Conservation (phyloP, 306 rosid species). For the Medicago truncatula region DNA sequence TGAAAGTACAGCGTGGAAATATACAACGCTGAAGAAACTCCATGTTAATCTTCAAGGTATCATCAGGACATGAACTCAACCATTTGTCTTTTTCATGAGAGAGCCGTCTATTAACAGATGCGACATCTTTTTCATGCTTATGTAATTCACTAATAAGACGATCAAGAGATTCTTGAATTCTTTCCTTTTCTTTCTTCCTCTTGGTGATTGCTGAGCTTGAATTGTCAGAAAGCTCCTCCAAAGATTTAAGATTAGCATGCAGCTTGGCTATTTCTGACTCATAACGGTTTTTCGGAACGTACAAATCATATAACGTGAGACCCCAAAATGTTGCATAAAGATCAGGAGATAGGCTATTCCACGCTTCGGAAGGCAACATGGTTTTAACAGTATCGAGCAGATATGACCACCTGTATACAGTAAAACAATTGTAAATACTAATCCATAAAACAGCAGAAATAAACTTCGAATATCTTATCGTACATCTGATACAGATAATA, state of each 20-base stretch:
- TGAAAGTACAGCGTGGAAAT: constrained; percentile 97
- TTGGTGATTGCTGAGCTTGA: constrained; percentile 94
- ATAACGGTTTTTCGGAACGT: constrained; percentile 89
- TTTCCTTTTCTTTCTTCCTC: constrained; percentile 98
- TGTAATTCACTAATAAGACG: constrained; percentile 76
- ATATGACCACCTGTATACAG: constrained; percentile 77
- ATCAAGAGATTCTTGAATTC: constrained; percentile 95
- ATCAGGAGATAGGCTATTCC: constrained; percentile 99
- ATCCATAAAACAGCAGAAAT: constrained; percentile 8
- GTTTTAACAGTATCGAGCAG: constrained; percentile 81
- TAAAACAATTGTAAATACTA: constrained; percentile 15
- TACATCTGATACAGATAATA: not conserved
- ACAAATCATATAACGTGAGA: constrained; percentile 93
- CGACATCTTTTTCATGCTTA: constrained; percentile 89
- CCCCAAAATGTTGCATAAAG: constrained; percentile 98
- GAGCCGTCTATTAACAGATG: constrained; percentile 83
- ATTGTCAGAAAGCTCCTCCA: constrained; percentile 96
- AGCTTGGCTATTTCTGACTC: constrained; percentile 89
- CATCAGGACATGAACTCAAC: constrained; percentile 96
- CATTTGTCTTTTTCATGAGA: constrained; percentile 91
- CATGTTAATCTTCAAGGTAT: constrained; percentile 91
- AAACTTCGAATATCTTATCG: not conserved
- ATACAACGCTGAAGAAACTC: constrained; percentile 99
- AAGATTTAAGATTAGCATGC: constrained; percentile 83
- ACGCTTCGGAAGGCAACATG: constrained; percentile 93